Base-by-base conservation (phyloP, 2,329 filamentous ascomycete genomes). In the Fonsecaea pedrosoi region DNA sequence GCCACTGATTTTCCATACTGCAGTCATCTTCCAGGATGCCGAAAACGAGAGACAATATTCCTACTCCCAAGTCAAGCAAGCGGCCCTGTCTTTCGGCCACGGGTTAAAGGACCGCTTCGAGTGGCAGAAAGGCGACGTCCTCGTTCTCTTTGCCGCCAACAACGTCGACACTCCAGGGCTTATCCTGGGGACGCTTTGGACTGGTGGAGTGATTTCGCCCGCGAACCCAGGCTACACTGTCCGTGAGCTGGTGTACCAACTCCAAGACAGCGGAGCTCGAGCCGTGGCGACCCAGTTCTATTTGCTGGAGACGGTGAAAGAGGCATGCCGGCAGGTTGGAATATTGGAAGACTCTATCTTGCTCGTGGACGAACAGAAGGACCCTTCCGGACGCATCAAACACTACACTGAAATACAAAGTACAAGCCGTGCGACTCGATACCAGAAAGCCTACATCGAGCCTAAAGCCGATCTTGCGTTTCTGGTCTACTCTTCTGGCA, bases 401-500 rank as follows among this genome's bases (percentile, higher is more conserved):
- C 72, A 86, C 87, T 35, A 85, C 86, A 3, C 83, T 86, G 4
- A 82, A 85, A 0, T 82, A 83, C 1, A 83, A 85, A 70, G 85
- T 73, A 83, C 86, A n/a, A 85, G 85, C 62, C 21, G 1, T 21
- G 21, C 21, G 21, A 81, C 87, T 82, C 85, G 0, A 81, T 83
- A 2, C 82, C 85, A 71, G 87, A 86, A 73, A 83, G 86, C n/a
- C 84, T 87, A 85, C 72, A 79, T 92, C 60, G 82, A 91, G 59
- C 87, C 92, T 0, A 83, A 84, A 54, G 89, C 87, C 65, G 92
- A 96, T 75, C 77, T 94, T 21, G 90, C 92, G 0, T 96, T 95
- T 74, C 79, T 97, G 66, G 92, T 96, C 0, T 97, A 96, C 77
- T 92, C 89, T 58, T 93, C 90, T 4, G 94, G 94, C 5, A 98